Percentiles rank a stretch among this genome's conserved stretches.
Conservation (phyloP, 257 asterid species). For the Solanum paucissectum region DNA sequence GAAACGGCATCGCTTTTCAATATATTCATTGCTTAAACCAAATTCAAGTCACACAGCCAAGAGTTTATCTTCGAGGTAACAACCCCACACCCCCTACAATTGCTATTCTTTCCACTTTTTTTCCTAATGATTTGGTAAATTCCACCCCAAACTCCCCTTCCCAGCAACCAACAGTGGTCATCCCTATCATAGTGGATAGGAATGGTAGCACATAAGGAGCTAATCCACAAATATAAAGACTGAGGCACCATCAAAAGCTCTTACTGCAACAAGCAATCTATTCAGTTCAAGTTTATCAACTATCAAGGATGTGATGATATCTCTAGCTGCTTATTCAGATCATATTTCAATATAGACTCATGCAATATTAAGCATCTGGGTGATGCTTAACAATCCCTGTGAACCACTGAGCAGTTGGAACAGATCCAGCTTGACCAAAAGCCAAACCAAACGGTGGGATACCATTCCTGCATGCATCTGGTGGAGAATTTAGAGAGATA, state of each 20-base stretch:
- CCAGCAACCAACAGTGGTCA: background rate
- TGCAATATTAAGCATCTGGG: background rate
- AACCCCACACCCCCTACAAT: background rate
- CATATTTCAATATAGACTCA: background rate
- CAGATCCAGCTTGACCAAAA: background rate
- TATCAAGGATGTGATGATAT: background rate
- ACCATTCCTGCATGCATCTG: background rate
- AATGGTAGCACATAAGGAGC: background rate
- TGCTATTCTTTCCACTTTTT: background rate
- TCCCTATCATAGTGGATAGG: background rate
- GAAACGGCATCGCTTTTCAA: background rate
- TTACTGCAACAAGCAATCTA: background rate
- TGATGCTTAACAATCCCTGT: background rate
- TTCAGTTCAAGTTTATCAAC: background rate
- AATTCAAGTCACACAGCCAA: background rate
- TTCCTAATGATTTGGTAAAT: background rate
- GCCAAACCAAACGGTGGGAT: background rate
- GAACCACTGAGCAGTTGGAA: background rate
- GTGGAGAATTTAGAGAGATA: background rate
- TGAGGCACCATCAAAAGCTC: background rate
- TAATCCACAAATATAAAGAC: background rate
- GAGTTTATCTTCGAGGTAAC: background rate
- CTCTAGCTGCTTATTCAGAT: background rate
- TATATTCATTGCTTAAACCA: background rate
- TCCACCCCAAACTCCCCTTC: background rate